phyloP scores from a whole-genome alignment of 2,329 filamentous ascomycete genomes.

The Cladosporium velox region DNA sequence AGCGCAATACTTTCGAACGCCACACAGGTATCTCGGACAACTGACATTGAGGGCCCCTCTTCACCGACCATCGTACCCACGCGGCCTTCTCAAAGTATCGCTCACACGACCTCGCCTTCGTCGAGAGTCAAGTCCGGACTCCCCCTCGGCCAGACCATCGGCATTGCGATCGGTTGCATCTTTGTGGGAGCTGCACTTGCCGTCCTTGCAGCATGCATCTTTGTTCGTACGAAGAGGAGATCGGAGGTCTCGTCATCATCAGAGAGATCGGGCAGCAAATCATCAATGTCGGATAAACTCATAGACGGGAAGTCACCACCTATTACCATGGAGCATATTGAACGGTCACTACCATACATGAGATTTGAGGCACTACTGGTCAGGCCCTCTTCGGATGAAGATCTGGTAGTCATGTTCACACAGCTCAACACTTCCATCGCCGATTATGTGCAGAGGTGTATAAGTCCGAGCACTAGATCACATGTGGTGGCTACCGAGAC shows the following conservation, averaged over 20 bases:
- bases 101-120: neutral
- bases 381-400: neutral
- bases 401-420: neutral
- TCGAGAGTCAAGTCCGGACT: neutral
- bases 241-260: neutral
- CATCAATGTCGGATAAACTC: neutral
- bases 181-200: neutral
- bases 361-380: neutral
- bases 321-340: neutral
- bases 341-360: neutral
- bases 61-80: neutral
- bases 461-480: neutral
- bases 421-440: neutral
- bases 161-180: conserved; percentile 6
- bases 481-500: neutral
- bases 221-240: neutral
- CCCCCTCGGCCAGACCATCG: neutral
- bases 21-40: neutral
- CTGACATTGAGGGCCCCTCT: neutral
- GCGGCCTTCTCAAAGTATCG: neutral
- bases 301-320: neutral
- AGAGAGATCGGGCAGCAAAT: neutral
- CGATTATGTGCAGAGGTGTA: neutral
- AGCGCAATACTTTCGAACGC: neutral
- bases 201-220: neutral